Evolutionary conservation across 345 rosid species (phyloP), one percentile per base, ranked within the genome.

Genomic region (Euphorbia lathyris): DNA sequence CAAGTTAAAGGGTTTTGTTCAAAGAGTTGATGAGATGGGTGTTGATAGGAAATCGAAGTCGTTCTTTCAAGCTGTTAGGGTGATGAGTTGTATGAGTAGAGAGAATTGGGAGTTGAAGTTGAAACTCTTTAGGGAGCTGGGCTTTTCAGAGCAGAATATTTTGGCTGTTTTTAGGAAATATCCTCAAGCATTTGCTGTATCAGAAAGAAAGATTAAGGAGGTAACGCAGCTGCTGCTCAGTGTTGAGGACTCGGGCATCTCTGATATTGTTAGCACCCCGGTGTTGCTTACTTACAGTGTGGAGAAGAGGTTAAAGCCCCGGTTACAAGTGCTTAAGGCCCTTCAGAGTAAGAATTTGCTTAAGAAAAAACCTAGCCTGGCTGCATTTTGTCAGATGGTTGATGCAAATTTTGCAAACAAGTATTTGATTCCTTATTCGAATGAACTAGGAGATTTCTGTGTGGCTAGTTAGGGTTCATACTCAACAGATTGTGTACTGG

Each of bases 1-100:
- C 53, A 42, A 0, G 5, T 9, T 83, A 3, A 58, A 55, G 59
- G 57, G 34, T 20, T 65, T 67, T 36, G 78, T 72, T 61, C 45
- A 51, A 58, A 76, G 73, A 61, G 77, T 70, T 1, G 84, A 81
- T 36, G 81, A 76, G 50, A 61, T 83, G 56, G 83, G 83, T 19
- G 25, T 78, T 3, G 60, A 76, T 68, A 65, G 78, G 62, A 51
- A 71, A 10, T 78, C 84, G 7, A 75, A 32, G 9, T 52, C 22
- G 84, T 73, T 66, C 72, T 60, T 83, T 59, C 14, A 26, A 38
- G 79, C 79, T 12, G 58, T 80, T 70, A 67, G 80, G 30, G 53
- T 43, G 9, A 22, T 78, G 63, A 48, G 77, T 70, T 80, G 82
- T 2, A 71, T 73, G 84, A 67, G 19, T 25, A n/a, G 5, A 25